Base-by-base conservation (phyloP, 345 rosid genomes). In the Orychophragmus violaceus region DNA sequence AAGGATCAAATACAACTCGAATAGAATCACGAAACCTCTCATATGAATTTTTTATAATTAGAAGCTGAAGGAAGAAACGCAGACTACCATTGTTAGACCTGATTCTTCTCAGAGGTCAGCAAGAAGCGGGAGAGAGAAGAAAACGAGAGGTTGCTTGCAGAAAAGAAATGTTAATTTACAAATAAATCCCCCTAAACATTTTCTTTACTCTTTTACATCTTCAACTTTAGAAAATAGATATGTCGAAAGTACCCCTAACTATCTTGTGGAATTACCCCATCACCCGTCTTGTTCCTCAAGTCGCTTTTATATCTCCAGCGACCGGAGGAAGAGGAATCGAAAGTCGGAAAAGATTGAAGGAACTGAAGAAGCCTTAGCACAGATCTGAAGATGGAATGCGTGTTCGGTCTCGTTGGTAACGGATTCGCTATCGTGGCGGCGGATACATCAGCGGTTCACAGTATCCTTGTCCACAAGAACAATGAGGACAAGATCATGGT, bases 401-500 rank as follows among this genome's bases (percentile, higher is more conserved):
- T 88, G 7, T 94, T 94, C 66, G 99, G 99, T 53, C 62, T 94
- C 10, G 96, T 90, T 5, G 99, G 99, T 8, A 66, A 85, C 68
- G 99, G 87, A 32, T 94, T 90, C 80, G 85, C 96, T 0, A 72
- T 94, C 37, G 75, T 94, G 32, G 96, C 57, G 50, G 95, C 99
- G 4, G 99, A 94, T 63, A 78, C 97, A 16, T 94, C 96, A 62
- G 97, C 99, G 4, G 95, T 88, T 14, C 82, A 84, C 81, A 94
- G 97, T 77, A 90, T 94, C 39, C 81, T 94, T 23, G 88, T 90
- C 9, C 99, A 94, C 82, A 90, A 94, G 76, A 82, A 92, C 48
- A 82, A 94, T 60, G 99, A 94, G 69, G 99, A 90, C 83, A 94
- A 94, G 80, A 88, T 94, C 85, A 94, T 94, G 97, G 24, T 52